Conservation (phyloP, 2,329 filamentous ascomycete genomes). For the Mariannaea elegans region DNA sequence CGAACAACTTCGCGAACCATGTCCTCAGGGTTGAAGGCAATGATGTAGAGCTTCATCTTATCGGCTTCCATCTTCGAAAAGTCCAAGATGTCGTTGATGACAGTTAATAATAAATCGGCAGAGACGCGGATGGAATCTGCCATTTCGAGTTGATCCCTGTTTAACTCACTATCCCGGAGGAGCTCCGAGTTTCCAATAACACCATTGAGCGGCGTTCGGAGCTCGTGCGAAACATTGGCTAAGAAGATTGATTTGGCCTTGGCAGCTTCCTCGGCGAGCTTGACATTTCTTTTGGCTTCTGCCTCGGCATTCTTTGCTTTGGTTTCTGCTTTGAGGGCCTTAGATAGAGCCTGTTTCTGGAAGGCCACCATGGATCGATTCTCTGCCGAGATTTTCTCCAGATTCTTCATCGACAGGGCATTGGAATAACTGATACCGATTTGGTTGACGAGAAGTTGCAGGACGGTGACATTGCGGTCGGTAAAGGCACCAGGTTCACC, state of each 20-base stretch:
- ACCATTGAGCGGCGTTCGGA: slow-evolving; percentile 84
- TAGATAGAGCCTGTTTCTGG: slow-evolving; percentile 76
- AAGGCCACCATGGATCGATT: slow-evolving; percentile 81
- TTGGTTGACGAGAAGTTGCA: slow-evolving; percentile 79
- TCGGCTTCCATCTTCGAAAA: slow-evolving; percentile 94
- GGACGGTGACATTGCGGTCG: slow-evolving; percentile 73
- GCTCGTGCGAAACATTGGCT: slow-evolving; percentile 82
- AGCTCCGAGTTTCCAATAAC: slow-evolving; percentile 91
- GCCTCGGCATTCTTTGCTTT: slow-evolving; percentile 82
- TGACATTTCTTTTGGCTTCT: slow-evolving; percentile 80
- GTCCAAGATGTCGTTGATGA: slow-evolving; percentile 96
- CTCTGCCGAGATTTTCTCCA: slow-evolving; percentile 80
- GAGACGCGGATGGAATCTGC: slow-evolving; percentile 88
- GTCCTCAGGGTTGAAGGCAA: slow-evolving; percentile 72
- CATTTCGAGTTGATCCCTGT: slow-evolving; percentile 83
- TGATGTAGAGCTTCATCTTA: slow-evolving; percentile 82
- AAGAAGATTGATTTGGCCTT: slow-evolving; percentile 86
- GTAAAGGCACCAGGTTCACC: slow-evolving; percentile 79
- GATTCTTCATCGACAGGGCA: slow-evolving; percentile 71
- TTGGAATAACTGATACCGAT: slow-evolving; percentile 78
- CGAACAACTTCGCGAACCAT: slow-evolving; percentile 74
- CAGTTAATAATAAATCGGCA: slow-evolving; percentile 85
- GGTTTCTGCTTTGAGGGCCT: slow-evolving; percentile 76
- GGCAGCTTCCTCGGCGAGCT: slow-evolving; percentile 83
- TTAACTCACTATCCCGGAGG: slow-evolving; percentile 77